These are phyloP conservation scores for Aspergillus sp. DNA, from an alignment of 2,329 filamentous ascomycete genomes.

Conservation along the genomic window DNA sequence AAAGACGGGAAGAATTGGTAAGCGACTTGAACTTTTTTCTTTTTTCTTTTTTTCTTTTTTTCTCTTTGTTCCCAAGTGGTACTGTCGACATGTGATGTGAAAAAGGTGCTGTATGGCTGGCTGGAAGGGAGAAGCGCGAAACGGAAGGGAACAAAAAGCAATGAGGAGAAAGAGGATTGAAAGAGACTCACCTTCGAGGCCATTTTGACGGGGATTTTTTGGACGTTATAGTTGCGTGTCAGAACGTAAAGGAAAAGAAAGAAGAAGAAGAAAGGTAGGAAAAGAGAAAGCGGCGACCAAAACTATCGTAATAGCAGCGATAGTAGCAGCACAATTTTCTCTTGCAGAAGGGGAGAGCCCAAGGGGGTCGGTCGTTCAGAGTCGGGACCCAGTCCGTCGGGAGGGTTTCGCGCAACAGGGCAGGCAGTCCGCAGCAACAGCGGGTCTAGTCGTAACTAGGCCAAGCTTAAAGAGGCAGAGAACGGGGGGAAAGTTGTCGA, in stretches of 20 bases:
- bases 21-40: slow-evolving; percentile 10
- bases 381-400: slow-evolving; percentile 20
- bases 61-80: no score
- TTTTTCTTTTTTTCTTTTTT: background rate
- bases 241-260: slow-evolving; percentile 5
- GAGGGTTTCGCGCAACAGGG: slow-evolving; percentile 16
- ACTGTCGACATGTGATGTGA: background rate
- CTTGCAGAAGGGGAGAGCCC: slow-evolving; percentile 11
- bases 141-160: slow-evolving; percentile 1
- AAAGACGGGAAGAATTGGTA: slow-evolving; percentile 5
- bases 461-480: slow-evolving; percentile 20
- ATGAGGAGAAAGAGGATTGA: background rate
- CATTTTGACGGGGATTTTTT: slow-evolving; percentile 12
- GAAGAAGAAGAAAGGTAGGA: slow-evolving; percentile 7
- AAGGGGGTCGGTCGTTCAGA: slow-evolving; percentile 6
- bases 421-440: slow-evolving; percentile 18
- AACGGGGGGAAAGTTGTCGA: background rate
- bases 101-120: background rate
- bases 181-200: slow-evolving; percentile 22
- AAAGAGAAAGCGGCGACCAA: slow-evolving; percentile 10
- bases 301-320: slow-evolving; percentile 18
- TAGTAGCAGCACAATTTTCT: slow-evolving; percentile 20
- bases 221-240: slow-evolving; percentile 5
- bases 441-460: slow-evolving; percentile 21
- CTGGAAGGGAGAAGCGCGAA: slow-evolving; percentile 4